These are phyloP conservation scores for Leccinum fibrillosum DNA, from an alignment of 768 basidiomycete genomes.

Conservation along the genomic window DNA sequence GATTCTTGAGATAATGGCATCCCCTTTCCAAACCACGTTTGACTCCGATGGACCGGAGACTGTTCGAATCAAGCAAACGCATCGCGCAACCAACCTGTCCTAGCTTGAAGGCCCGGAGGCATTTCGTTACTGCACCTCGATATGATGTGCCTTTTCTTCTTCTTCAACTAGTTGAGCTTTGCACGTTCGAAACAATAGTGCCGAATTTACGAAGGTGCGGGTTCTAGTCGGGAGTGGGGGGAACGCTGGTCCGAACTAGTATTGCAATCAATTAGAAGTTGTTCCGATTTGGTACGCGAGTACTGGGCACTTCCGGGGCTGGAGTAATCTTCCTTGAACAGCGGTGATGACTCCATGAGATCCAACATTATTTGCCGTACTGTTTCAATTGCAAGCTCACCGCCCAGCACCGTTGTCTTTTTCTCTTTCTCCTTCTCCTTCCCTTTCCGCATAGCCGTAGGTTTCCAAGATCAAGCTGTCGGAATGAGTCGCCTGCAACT, in stretches of 20 bases:
- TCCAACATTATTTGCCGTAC: neutral
- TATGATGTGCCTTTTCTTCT: neutral
- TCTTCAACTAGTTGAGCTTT: neutral
- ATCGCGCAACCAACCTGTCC: neutral
- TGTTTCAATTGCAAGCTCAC: neutral
- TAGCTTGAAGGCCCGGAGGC: neutral
- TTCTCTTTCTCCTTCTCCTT: neutral
- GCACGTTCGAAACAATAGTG: neutral
- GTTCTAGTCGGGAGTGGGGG: neutral
- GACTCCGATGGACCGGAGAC: neutral
- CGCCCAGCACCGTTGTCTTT: neutral
- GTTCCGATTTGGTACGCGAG: neutral
- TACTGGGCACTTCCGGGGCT: neutral
- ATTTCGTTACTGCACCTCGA: neutral
- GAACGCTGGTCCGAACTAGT: neutral
- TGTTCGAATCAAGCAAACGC: constrained; percentile 1
- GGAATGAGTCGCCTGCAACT: neutral
- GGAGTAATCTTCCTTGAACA: neutral
- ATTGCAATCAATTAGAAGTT: neutral
- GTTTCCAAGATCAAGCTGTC: neutral
- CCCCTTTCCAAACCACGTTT: neutral
- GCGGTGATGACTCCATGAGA: neutral
- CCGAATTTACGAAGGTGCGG: neutral
- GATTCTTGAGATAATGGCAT: neutral
- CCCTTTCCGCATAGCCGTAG: neutral